A percentile compares a stretch with the other conserved stretches of the same genome.
Conservation (phyloP, 768 basidiomycete species). For the Leccinum incarnatum region DNA sequence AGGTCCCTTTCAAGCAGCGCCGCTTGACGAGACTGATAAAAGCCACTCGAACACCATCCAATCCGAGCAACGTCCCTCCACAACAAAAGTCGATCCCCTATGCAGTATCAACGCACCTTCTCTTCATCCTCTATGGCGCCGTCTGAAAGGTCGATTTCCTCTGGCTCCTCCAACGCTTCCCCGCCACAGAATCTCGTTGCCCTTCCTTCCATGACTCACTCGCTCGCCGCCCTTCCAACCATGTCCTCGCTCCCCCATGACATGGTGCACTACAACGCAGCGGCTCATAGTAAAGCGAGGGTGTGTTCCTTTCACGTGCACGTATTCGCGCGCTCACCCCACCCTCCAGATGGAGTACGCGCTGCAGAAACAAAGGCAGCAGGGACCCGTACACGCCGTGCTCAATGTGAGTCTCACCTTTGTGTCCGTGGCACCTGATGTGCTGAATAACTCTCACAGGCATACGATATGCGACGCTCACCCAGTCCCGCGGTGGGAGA, state of each 20-base stretch:
- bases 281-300: constrained; percentile 31
- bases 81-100: constrained; percentile 18
- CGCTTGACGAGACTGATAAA: constrained; percentile 29
- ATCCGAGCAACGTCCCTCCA: constrained; percentile 8
- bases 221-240: constrained; percentile 29
- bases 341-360: constrained; percentile 31
- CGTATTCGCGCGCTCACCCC: constrained; percentile 4
- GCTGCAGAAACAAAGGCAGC: constrained; percentile 32
- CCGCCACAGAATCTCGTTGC: constrained; percentile 29
- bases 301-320: constrained; percentile 7
- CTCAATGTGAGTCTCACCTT: constrained; percentile 21
- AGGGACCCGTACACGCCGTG: constrained; percentile 21
- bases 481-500: constrained; percentile 33
- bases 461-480: constrained; percentile 30
- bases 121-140: constrained; percentile 34
- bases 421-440: constrained; percentile 1
- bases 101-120: constrained; percentile 31
- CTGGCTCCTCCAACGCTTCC: constrained; percentile 30
- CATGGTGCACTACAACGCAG: constrained; percentile 33
- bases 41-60: constrained; percentile 7
- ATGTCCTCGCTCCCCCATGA: constrained; percentile 31
- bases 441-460: constrained; percentile 14
- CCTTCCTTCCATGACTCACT: constrained; percentile 34
- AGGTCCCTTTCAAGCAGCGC: constrained; percentile 21
- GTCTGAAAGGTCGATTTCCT: constrained; percentile 34